Evolutionary conservation across 306 rosid species (phyloP).

Genomic region (Dalbergia cochinchinensis): DNA sequence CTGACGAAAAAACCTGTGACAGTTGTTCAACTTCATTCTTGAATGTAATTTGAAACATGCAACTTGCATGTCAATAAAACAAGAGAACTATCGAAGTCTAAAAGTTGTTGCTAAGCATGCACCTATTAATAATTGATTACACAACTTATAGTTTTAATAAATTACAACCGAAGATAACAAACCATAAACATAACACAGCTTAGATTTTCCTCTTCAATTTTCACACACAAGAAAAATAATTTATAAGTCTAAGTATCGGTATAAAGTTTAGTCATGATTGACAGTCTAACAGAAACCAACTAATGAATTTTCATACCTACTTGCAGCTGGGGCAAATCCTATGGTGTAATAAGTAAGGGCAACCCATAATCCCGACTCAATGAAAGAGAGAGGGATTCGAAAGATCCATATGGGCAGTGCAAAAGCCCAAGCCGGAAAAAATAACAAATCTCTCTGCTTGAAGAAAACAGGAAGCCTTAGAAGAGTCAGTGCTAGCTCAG

Average conservation of each 20-base stretch:
- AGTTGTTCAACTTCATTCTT: neutral
- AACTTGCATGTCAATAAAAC: no score
- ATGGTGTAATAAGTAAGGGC: slow-evolving; percentile 74
- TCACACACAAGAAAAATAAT: slow-evolving; percentile 11
- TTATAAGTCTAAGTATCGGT: neutral
- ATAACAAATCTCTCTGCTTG: slow-evolving; percentile 76
- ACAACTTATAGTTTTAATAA: no score
- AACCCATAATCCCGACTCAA: slow-evolving; percentile 82
- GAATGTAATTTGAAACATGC: no score
- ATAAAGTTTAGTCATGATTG: slow-evolving; percentile 2
- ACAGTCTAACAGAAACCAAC: slow-evolving; percentile 1
- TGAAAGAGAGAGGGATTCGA: slow-evolving; percentile 72
- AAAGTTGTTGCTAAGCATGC: no score
- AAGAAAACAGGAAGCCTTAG: slow-evolving; percentile 75
- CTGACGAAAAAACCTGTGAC: slow-evolving; percentile 78
- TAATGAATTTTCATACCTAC: slow-evolving; percentile 58
- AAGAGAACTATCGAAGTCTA: no score
- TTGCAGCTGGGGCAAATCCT: slow-evolving; percentile 85
- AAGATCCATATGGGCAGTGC: slow-evolving; percentile 77
- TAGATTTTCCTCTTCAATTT: slow-evolving; percentile 12
- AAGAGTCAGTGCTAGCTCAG: slow-evolving; percentile 71
- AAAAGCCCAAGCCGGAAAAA: slow-evolving; percentile 80
- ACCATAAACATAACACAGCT: slow-evolving; percentile 11
- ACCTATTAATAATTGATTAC: no score
- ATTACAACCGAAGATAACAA: neutral